Base-by-base conservation (phyloP, 1,139 yeast genomes). In the Candida pseudoviswanathii region DNA sequence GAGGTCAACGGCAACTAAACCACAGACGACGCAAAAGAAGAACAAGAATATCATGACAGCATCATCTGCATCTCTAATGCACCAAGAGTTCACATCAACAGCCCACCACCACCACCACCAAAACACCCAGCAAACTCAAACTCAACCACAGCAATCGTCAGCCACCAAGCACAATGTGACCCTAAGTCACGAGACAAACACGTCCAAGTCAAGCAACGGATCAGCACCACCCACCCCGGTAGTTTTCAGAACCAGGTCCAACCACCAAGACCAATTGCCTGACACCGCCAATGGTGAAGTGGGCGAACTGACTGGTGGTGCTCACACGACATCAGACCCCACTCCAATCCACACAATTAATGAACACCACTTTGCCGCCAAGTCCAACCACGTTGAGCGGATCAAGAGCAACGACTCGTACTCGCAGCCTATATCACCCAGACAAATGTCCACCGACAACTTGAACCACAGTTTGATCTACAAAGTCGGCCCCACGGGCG, bases 391-490 rank as follows among this genome's bases (percentile, higher is more conserved):
- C 9, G 33, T 39, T 16, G 33, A 41, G 24, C 10, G 32, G 6
- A 30, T 25, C 8, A 41, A 22, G 24, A 41, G 37, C 11, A 41
- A 41, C 25, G 44, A 41, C 5, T 31, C 38, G 24, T 21, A 40
- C 10, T 49, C 55, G 4, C 55, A 52, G 4, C 31, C 46, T 5
- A 36, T 46, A 2, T 48, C 56, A 2, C 54, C 54, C 1, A 51
- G 41, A 47, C 48, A 48, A 22, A 36, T 34, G 2, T 47, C 54
- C 2, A 42, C 27, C 24, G 52, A 52, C 24, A 62, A 57, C 42
- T 53, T 62, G 40, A 60, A 68, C 43, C 67, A 61, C 47, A 65
- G 60, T 51, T 45, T 69, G 7, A 61, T 71, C 30, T 70, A 71
- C 11, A 72, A 68, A 54, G 72, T 71, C 31, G 59, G 72, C 10